A percentile compares a stretch with the other conserved stretches of the same genome.
Conservation (phyloP, 169 alveolate species). For the Theileria sp. region DNA sequence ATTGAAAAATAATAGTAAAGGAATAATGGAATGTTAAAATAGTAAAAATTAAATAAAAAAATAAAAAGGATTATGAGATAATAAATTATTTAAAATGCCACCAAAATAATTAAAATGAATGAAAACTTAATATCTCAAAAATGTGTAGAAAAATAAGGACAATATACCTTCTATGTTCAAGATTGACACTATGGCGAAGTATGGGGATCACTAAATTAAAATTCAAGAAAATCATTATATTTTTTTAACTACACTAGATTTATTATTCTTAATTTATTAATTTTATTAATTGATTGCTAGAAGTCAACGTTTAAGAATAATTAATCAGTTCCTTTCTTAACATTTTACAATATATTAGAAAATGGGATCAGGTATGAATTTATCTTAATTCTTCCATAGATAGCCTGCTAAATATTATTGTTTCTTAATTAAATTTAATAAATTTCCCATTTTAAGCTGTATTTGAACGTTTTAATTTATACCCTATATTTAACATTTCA, state of each 20-base stretch:
- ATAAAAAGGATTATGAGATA: not conserved
- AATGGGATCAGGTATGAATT: conserved; percentile 27
- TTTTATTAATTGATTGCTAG: not conserved
- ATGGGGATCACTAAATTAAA: not conserved
- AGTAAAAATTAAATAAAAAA: too few relatives aligned
- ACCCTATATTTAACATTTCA: conserved; percentile 17
- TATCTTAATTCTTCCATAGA: not conserved
- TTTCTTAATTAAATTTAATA: not conserved
- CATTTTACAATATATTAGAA: not conserved
- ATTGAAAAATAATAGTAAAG: too few relatives aligned
- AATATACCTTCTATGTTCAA: not conserved
- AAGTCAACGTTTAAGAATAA: not conserved
- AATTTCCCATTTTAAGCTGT: not conserved
- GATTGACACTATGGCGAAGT: not conserved
- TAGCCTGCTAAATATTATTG: not conserved
- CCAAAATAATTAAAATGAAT: not conserved
- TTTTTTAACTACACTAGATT: not conserved
- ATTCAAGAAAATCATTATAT: not conserved
- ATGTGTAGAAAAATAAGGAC: not conserved
- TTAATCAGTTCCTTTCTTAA: not conserved
- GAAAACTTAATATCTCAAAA: not conserved
- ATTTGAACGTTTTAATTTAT: conserved; percentile 1
- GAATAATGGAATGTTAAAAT: not conserved
- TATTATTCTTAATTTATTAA: not conserved
- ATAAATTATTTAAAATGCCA: not conserved